These are phyloP conservation scores for Aspergillus alliaceus DNA, from an alignment of 2,329 filamentous ascomycete genomes.

Conservation along the genomic window DNA sequence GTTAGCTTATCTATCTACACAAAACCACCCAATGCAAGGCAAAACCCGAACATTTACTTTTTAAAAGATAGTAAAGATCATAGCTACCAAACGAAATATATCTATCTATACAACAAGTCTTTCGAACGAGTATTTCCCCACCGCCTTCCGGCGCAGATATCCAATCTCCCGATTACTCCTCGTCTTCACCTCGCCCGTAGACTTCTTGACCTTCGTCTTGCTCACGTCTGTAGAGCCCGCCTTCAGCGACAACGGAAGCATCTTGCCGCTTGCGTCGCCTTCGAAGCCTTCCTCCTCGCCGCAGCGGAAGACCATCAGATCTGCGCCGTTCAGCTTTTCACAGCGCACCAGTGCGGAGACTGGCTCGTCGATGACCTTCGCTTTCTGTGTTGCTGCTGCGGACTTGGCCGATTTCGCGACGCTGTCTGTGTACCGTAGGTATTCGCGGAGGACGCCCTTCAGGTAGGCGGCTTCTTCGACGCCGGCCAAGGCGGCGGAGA, in stretches of 20 bases:
- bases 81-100: not conserved
- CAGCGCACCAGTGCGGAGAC: conserved; percentile 28
- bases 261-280: conserved; percentile 36
- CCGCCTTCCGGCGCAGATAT: conserved; percentile 73
- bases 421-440: conserved; percentile 42
- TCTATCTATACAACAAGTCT: conserved; percentile 62
- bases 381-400: conserved; percentile 5
- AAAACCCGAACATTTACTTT: not conserved
- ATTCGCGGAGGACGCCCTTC: conserved; percentile 48
- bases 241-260: conserved; percentile 74
- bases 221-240: conserved; percentile 47
- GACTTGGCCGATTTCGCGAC: conserved; percentile 15
- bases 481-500: conserved; percentile 48
- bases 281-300: conserved; percentile 31
- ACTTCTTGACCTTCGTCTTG: conserved; percentile 56
- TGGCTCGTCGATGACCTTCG: conserved; percentile 8
- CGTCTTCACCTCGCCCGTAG: conserved; percentile 67
- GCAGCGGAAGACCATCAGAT: conserved; percentile 34
- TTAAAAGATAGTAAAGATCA: too few species aligned
- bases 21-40: not conserved
- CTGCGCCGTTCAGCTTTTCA: conserved; percentile 41
- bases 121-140: conserved; percentile 81
- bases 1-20: not conserved
- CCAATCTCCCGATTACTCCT: conserved; percentile 73
- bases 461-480: conserved; percentile 50